Percentiles rank a stretch among this genome's conserved stretches.
These are phyloP conservation scores for Picea glauca DNA, from an alignment of 75 land plant species.

Conservation along the genomic window DNA sequence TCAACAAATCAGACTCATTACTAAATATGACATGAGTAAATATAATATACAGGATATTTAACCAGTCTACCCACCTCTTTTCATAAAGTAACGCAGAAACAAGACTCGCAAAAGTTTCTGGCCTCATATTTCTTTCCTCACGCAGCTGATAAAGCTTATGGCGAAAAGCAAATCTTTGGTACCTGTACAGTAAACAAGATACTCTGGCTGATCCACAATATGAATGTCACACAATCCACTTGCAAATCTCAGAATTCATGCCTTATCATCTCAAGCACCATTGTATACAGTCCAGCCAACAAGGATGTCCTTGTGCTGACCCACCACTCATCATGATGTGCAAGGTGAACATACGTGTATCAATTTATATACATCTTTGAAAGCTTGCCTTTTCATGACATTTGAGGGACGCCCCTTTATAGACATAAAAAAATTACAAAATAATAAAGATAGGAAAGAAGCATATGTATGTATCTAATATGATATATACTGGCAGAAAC, in stretches of 20 bases:
- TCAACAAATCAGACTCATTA: not conserved
- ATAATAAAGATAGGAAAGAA: too few species aligned
- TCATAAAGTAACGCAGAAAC: conserved; percentile 95
- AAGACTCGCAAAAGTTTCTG: conserved; percentile 94
- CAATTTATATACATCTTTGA: not conserved
- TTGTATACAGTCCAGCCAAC: not conserved
- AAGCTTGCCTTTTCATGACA: not conserved
- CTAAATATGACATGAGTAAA: not conserved
- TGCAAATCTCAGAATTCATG: not conserved
- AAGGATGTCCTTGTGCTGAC: not conserved
- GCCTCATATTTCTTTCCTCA: conserved; percentile 96
- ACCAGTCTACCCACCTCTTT: conserved; percentile 63
- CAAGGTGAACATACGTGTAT: not conserved
- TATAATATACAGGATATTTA: not conserved
- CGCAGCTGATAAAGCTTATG: conserved; percentile 90
- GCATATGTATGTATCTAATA: too few species aligned
- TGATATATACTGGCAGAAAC: not conserved
- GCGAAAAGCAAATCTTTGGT: conserved; percentile 82
- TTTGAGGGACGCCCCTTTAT: not conserved
- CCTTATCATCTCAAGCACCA: not conserved
- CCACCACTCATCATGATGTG: not conserved
- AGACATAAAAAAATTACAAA: too few species aligned
- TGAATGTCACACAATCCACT: not conserved
- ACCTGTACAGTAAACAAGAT: conserved; percentile 33
- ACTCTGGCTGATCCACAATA: not conserved